phyloP scores from a whole-genome alignment of 2,329 filamentous ascomycete genomes.

The Emergomyces orientalis region DNA sequence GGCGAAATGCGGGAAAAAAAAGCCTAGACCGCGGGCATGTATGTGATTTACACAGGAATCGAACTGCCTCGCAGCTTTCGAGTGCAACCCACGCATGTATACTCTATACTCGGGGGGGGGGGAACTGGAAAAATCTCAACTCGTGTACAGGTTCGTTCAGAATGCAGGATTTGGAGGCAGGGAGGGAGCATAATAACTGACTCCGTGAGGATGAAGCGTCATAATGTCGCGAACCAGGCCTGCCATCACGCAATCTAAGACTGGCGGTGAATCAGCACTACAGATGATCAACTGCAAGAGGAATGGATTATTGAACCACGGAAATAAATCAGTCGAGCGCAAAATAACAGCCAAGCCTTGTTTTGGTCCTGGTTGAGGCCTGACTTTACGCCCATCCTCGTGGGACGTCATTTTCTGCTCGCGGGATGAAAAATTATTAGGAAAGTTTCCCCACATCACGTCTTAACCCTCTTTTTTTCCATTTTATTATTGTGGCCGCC shows the following conservation, averaged over 20 bases:
- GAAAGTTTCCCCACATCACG: not conserved
- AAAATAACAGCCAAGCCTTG: not conserved
- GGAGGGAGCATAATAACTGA: not conserved
- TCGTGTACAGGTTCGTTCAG: not conserved
- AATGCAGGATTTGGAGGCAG: not conserved
- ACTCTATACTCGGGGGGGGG: not conserved
- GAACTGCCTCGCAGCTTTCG: not conserved
- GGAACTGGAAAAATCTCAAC: not conserved
- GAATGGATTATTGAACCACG: not conserved
- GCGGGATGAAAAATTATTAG: not conserved
- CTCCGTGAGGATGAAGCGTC: not conserved
- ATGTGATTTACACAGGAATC: not conserved
- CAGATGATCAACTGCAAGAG: not conserved
- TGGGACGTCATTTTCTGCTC: not conserved
- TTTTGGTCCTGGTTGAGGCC: not conserved
- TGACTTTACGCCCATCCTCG: not conserved
- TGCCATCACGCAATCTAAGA: slow-evolving; percentile 2
- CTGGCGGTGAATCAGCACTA: not conserved
- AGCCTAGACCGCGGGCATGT: not conserved
- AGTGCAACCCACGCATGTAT: not conserved
- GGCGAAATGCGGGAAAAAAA: not conserved
- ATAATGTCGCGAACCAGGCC: not conserved
- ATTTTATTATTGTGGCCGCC: not conserved
- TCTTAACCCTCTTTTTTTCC: not conserved
- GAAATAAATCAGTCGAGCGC: not conserved